These are phyloP conservation scores for Avena sativa DNA, from an alignment of 176 grass and related monocot species.

Conservation along the genomic window DNA sequence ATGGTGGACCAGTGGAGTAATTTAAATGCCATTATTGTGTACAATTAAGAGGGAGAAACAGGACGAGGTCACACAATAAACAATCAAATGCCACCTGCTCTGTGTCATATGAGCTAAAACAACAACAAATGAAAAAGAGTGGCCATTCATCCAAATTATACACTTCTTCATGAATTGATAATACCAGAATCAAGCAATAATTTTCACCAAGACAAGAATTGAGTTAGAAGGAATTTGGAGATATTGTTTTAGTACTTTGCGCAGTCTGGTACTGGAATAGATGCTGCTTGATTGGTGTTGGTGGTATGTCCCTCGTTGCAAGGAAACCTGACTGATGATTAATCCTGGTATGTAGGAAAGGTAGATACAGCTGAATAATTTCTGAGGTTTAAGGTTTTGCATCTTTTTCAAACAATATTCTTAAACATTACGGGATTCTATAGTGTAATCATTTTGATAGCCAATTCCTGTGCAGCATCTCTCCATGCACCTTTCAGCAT, in stretches of 20 bases:
- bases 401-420: slow-evolving; percentile 33
- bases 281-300: slow-evolving; percentile 28
- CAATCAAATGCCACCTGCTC: not conserved
- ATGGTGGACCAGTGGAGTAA: slow-evolving; percentile 11
- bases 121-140: not conserved
- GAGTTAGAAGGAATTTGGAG: slow-evolving; percentile 32
- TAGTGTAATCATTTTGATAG: not conserved
- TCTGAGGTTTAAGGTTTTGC: slow-evolving; percentile 19
- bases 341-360: slow-evolving; percentile 8
- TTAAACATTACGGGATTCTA: slow-evolving; percentile 16
- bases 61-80: not conserved
- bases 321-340: slow-evolving; percentile 1
- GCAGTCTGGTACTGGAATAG: slow-evolving; percentile 17
- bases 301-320: slow-evolving; percentile 5
- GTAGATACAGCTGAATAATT: not conserved
- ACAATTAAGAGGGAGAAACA: slow-evolving; percentile 4
- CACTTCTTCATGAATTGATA: slow-evolving; percentile 28
- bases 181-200: slow-evolving; percentile 9
- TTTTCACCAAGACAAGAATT: slow-evolving; percentile 4
- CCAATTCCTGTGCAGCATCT: slow-evolving; percentile 10
- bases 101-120: slow-evolving; percentile 12
- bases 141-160: slow-evolving; percentile 7
- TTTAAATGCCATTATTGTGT: slow-evolving; percentile 1
- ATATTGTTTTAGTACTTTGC: not conserved
- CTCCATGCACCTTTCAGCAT: not conserved